These are phyloP conservation scores for Pythium scleroteichum DNA, from an alignment of 352 stramenopile species.

Conservation along the genomic window DNA sequence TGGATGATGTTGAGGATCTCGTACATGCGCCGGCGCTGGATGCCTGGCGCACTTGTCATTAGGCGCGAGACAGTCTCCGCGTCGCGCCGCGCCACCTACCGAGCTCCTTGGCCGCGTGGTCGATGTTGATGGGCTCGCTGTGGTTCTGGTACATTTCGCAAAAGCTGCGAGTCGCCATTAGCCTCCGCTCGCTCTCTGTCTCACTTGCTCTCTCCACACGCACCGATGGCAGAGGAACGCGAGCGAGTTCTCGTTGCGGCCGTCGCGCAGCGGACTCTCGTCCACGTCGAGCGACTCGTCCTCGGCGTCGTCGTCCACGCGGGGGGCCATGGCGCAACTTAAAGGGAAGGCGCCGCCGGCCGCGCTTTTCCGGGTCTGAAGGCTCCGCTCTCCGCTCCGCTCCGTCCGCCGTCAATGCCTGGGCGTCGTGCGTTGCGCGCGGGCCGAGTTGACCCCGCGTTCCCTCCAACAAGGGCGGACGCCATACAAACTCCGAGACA, in stretches of 20 bases:
- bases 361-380: slow-evolving; percentile 25
- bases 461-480: slow-evolving; percentile 25
- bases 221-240: slow-evolving; percentile 32
- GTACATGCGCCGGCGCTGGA: slow-evolving; percentile 38
- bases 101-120: slow-evolving; percentile 35
- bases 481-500: slow-evolving; percentile 27
- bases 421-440: slow-evolving; percentile 26
- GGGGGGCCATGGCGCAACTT: slow-evolving; percentile 8
- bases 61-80: too few relatives aligned
- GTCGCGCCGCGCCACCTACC: too few relatives aligned
- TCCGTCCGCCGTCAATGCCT: slow-evolving; percentile 22
- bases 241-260: slow-evolving; percentile 37
- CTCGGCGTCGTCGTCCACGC: slow-evolving; percentile 14
- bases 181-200: too few relatives aligned
- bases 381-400: slow-evolving; percentile 7
- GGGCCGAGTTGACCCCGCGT: slow-evolving; percentile 24
- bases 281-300: slow-evolving; percentile 27
- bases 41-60: slow-evolving; percentile 22
- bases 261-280: slow-evolving; percentile 29
- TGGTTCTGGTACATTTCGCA: slow-evolving; percentile 37
- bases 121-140: slow-evolving; percentile 40
- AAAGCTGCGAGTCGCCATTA: too few relatives aligned
- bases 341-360: too few relatives aligned
- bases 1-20: slow-evolving; percentile 51
- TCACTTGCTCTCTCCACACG: too few relatives aligned